phyloP scores from a whole-genome alignment of 352 stramenopile species.

The Pythium phragmiticola region DNA sequence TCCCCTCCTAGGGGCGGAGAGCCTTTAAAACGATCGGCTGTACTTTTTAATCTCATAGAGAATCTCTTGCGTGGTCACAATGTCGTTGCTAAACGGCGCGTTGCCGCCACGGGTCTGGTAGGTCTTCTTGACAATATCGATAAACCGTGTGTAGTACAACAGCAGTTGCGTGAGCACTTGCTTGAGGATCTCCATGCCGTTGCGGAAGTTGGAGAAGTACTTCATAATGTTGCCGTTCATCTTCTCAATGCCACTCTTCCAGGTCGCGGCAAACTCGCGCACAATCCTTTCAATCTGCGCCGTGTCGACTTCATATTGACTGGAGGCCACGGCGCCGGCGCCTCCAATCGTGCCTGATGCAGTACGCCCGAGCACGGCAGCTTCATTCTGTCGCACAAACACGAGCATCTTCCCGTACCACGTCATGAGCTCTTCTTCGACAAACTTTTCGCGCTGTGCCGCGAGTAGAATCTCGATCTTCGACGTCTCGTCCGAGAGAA shows the following conservation, averaged over 20 bases:
- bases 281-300: slow-evolving; percentile 93
- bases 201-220: slow-evolving; percentile 98
- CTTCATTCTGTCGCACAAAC: slow-evolving; percentile 97
- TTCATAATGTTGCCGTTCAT: slow-evolving; percentile 98
- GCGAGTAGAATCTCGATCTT: slow-evolving; percentile 94
- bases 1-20: no score
- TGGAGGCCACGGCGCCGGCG: slow-evolving; percentile 1
- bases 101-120: slow-evolving; percentile 48
- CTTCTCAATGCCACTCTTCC: slow-evolving; percentile 95
- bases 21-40: slow-evolving; percentile 88
- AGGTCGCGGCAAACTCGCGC: slow-evolving; percentile 94
- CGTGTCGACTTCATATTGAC: slow-evolving; percentile 71
- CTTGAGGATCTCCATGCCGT: slow-evolving; percentile 99
- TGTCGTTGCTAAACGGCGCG: slow-evolving; percentile 88
- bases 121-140: slow-evolving; percentile 95
- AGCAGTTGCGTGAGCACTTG: slow-evolving; percentile 97
- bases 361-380: slow-evolving; percentile 56
- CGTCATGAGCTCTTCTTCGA: slow-evolving; percentile 94
- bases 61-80: slow-evolving; percentile 96
- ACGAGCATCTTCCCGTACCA: slow-evolving; percentile 96
- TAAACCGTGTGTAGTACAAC: slow-evolving; percentile 98
- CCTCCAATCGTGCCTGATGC: slow-evolving; percentile 27
- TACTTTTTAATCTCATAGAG: slow-evolving; percentile 99
- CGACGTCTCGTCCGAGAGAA: slow-evolving; percentile 93
- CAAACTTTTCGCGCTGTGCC: slow-evolving; percentile 94